Percentiles rank a stretch among this genome's conserved stretches.
phyloP scores from a whole-genome alignment of 257 asterid species.

The Primulina eburnea region DNA sequence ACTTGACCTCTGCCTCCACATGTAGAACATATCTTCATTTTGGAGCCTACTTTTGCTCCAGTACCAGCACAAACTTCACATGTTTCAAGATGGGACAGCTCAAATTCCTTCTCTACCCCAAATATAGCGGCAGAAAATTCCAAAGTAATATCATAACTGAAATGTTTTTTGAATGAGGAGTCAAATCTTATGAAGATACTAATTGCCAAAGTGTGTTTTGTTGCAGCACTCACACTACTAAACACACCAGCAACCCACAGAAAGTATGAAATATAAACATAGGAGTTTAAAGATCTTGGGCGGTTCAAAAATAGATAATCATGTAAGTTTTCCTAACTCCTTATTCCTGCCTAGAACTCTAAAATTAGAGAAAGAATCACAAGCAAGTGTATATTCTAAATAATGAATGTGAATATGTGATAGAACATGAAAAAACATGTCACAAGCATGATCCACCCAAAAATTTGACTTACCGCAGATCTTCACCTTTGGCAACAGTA shows the following conservation, averaged over 20 bases:
- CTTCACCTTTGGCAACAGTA: constrained; percentile 91
- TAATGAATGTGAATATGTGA: neutral
- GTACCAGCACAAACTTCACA: constrained; percentile 87
- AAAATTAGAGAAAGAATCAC: constrained; percentile 5
- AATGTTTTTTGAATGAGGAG: constrained; percentile 30
- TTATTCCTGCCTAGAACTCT: constrained; percentile 19
- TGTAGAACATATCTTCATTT: constrained; percentile 92
- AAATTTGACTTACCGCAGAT: constrained; percentile 78
- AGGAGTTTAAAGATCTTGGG: neutral
- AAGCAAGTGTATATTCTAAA: neutral
- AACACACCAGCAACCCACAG: constrained; percentile 11
- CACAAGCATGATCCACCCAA: constrained; percentile 17
- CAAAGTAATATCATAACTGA: constrained; percentile 82
- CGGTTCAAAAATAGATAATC: constrained; percentile 16
- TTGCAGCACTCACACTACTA: constrained; percentile 9
- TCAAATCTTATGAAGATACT: constrained; percentile 19
- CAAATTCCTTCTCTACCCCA: constrained; percentile 95
- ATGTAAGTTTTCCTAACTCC: constrained; percentile 6
- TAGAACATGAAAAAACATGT: constrained; percentile 19
- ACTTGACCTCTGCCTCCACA: constrained; percentile 99
- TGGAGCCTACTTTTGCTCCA: constrained; percentile 94
- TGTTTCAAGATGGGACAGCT: constrained; percentile 87
- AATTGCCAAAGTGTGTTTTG: constrained; percentile 15
- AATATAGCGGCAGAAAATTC: constrained; percentile 88
- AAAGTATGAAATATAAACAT: constrained; percentile 1